Base-by-base conservation (phyloP, 345 rosid species). In the Aurinia saxatilis region DNA sequence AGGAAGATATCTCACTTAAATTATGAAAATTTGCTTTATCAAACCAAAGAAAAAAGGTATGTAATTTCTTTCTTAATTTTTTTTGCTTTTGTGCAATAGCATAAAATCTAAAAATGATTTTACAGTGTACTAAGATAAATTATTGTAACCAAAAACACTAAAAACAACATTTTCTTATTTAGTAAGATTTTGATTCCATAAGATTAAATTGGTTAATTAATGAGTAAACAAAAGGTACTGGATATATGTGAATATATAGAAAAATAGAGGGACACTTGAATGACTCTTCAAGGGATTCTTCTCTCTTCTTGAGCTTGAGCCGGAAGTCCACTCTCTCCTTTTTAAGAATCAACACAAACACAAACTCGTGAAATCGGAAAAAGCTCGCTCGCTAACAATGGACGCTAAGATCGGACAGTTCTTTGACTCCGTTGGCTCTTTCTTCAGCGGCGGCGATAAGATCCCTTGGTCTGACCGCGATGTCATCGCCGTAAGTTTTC, bases 401-500 rank as follows among this genome's bases (percentile, higher is more conserved):
- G 75, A 71, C 13, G 75, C 71, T 41, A 71, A 71, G 66, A 71
- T 71, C 62, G 66, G 56, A 25, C 18, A 51, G 1, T 76, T 83
- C 61, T 72, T 83, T 53, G 84, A 80, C 36, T 82, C 84, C 42
- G 60, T 80, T 44, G 78, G 80, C 5, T 56, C 79, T 63, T 84
- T 90, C 80, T 90, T 90, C 78, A 14, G 76, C 38, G 84, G 87
- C 33, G 81, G 76, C 33, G 96, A 86, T 59, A 85, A 86, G 73
- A 90, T 90, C 79, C 91, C 95, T 8, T 89, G 91, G 95, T 80
- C 82, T 68, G 90, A 84, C 50, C 77, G 80, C 4, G 96, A 86
- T 70, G 73, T 86, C 76, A 80, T 89, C 72, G 17, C 37, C 9
- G 96, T 89, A 73, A 72, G 86, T 66, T 18, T 44, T 36, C 38